phyloP scores from a whole-genome alignment of 495 filamentous ascomycete species.

The Daldinia childiae region DNA sequence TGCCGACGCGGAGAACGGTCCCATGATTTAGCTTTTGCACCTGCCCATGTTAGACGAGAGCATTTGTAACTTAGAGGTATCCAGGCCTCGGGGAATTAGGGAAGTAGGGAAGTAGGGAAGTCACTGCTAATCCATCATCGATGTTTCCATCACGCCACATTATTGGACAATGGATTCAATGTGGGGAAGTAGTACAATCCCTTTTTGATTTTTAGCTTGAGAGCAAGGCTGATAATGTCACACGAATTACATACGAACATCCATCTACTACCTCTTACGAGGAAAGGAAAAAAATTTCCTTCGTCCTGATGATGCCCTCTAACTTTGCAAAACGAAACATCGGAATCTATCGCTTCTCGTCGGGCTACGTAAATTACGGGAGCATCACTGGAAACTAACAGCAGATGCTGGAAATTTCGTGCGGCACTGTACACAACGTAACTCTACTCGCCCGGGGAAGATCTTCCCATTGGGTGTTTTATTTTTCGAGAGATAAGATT shows the following conservation, averaged over 20 bases:
- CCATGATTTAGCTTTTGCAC: constrained; percentile 23
- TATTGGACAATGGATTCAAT: constrained; percentile 35
- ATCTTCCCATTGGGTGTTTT: not conserved
- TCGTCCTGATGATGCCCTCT: constrained; percentile 17
- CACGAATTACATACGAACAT: constrained; percentile 25
- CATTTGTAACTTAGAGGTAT: constrained; percentile 16
- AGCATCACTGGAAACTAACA: constrained; percentile 16
- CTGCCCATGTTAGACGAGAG: constrained; percentile 16
- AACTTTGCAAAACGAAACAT: not conserved
- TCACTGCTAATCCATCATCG: constrained; percentile 22
- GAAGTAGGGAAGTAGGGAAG: constrained; percentile 8
- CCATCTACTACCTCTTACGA: not conserved
- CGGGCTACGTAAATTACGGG: constrained; percentile 22
- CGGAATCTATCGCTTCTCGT: constrained; percentile 26
- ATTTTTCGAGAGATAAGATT: constrained; percentile 12
- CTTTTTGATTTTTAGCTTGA: constrained; percentile 6
- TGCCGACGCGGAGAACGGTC: constrained; percentile 26
- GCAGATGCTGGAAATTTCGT: constrained; percentile 38
- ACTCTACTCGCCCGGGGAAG: constrained; percentile 9
- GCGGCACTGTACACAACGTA: constrained; percentile 5
- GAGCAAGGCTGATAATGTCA: constrained; percentile 42
- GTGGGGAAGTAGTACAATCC: constrained; percentile 26
- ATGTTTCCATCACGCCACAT: not conserved
- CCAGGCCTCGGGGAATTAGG: constrained; percentile 15
- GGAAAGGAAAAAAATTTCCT: constrained; percentile 22